Evolutionary conservation across 106 monocot species (phyloP).

Genomic region (Narthecium ossifragum): DNA sequence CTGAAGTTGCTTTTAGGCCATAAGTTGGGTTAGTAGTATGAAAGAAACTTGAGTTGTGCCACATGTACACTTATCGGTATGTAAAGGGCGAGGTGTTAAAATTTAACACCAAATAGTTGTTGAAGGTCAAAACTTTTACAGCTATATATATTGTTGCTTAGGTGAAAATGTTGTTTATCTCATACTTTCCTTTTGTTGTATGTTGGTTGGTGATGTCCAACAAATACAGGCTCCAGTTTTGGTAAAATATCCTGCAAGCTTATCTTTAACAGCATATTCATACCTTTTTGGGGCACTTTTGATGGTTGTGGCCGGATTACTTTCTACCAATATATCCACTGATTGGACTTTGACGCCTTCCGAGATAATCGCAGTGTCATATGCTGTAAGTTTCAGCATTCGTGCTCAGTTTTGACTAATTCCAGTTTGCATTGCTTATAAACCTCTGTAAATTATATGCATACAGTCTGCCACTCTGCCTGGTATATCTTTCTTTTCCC

Average conservation of each 20-base stretch:
- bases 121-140: background rate
- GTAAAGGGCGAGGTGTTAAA: too few species aligned
- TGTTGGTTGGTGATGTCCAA: background rate
- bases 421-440: background rate
- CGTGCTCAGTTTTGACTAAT: background rate
- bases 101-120: background rate
- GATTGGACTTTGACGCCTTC: conserved; percentile 72
- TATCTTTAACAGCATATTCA: conserved; percentile 90
- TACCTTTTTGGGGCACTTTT: conserved; percentile 84
- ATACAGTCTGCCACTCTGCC: background rate
- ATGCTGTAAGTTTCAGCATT: conserved; percentile 46
- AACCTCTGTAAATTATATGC: background rate
- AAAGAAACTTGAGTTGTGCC: too few species aligned
- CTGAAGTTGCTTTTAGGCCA: too few species aligned
- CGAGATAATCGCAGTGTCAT: conserved; percentile 70
- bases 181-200: background rate
- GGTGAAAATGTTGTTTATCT: background rate
- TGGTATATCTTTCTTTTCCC: background rate
- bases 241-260: conserved; percentile 69
- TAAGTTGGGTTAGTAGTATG: too few species aligned
- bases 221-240: conserved; percentile 79
- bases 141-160: background rate
- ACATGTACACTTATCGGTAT: too few species aligned
- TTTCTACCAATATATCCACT: conserved; percentile 27
- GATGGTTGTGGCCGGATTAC: conserved; percentile 70